Evolutionary conservation across 805 yeast species (phyloP).

Genomic region (Kazachstania africana): DNA sequence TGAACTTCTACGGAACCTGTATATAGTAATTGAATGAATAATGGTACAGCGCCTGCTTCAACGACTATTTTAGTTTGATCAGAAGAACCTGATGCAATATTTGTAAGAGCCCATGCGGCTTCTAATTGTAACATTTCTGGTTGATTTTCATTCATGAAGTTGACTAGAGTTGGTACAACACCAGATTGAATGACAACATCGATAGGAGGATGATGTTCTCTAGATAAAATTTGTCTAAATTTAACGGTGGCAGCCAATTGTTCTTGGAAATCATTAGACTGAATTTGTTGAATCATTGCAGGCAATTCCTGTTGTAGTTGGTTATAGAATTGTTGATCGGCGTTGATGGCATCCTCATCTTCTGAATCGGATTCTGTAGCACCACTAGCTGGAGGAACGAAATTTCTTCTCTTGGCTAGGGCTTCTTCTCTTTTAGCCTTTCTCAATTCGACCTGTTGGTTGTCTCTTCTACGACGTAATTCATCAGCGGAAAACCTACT

Average conservation of each 20-base stretch:
- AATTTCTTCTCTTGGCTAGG: constrained; percentile 85
- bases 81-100: constrained; percentile 89
- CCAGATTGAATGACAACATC: constrained; percentile 87
- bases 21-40: constrained; percentile 69
- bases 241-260: constrained; percentile 84
- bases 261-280: constrained; percentile 60
- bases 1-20: constrained; percentile 83
- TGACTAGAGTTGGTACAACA: constrained; percentile 83
- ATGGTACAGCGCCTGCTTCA: constrained; percentile 88
- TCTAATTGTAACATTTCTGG: constrained; percentile 87
- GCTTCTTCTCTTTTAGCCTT: constrained; percentile 95
- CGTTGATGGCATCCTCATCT: constrained; percentile 32
- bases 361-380: constrained; percentile 47
- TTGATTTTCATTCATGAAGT: constrained; percentile 64
- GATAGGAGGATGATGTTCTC: constrained; percentile 94
- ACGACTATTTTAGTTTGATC: constrained; percentile 86
- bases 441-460: constrained; percentile 90
- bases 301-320: constrained; percentile 65
- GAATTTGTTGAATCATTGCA: constrained; percentile 69
- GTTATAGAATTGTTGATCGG: constrained; percentile 32
- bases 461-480: constrained; percentile 94
- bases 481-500: constrained; percentile 91
- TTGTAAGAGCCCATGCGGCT: constrained; percentile 99
- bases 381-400: constrained; percentile 33
- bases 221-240: constrained; percentile 84